Evolutionary conservation across 2,329 filamentous ascomycete species (phyloP).

Genomic region (Lizonia empirigonia): DNA sequence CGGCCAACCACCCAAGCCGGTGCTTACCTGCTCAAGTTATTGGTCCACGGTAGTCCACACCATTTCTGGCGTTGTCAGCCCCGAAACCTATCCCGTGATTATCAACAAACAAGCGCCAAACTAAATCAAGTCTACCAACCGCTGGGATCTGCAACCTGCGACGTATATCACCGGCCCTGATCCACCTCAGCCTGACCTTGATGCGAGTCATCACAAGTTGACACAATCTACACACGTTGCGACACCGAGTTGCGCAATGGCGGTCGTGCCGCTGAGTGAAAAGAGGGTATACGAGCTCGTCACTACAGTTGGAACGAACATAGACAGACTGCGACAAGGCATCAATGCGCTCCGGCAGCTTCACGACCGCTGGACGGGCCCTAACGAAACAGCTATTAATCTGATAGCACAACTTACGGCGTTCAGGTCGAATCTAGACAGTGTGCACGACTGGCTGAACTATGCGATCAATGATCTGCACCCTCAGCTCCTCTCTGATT

Average conservation of each 20-base stretch:
- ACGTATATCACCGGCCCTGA: conserved; percentile 15
- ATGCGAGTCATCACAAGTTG: conserved; percentile 5
- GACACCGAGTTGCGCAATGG: conserved; percentile 26
- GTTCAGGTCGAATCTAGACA: conserved; percentile 41
- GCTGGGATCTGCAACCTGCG: conserved; percentile 10
- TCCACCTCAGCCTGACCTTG: conserved; percentile 10
- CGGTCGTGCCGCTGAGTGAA: conserved; percentile 32
- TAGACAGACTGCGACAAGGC: conserved; percentile 38
- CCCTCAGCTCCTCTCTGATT: conserved; percentile 42
- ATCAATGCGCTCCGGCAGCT: conserved; percentile 44
- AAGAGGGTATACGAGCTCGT: conserved; percentile 39
- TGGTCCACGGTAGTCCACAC: conserved; percentile 14
- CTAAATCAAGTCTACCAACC: conserved; percentile 11
- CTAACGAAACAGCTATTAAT: conserved; percentile 41
- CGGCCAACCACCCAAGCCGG: conserved; percentile 11
- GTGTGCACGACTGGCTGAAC: conserved; percentile 45
- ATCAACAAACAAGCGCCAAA: conserved; percentile 14
- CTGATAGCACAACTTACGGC: conserved; percentile 45
- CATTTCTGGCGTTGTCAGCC: conserved; percentile 7
- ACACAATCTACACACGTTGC: conserved; percentile 10
- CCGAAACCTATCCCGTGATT: conserved; percentile 12
- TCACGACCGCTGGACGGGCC: conserved; percentile 43
- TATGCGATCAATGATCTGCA: conserved; percentile 43
- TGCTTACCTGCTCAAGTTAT: conserved; percentile 13
- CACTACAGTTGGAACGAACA: conserved; percentile 36